Base-by-base conservation (phyloP, 768 basidiomycete species). In the Russula earlei region DNA sequence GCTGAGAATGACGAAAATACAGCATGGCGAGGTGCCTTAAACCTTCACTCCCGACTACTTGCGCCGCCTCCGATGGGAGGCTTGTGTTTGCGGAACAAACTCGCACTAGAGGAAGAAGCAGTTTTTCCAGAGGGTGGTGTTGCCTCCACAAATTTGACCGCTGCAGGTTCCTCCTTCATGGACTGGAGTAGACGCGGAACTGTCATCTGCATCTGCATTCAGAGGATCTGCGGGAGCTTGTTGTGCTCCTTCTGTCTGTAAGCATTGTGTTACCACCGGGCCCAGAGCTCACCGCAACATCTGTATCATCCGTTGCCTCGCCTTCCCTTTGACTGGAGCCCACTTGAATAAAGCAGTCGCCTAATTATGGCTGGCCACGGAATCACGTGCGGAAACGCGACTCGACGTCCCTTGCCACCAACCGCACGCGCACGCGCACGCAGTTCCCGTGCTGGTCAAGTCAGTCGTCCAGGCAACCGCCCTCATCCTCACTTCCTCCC, bases 81-180 rank as follows among this genome's bases (percentile, higher is more conserved):
- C 34, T 56, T 60, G 10, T 55, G 61, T 51, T 60, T 62, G 36
- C 55, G 54, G 52, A 62, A 62, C 20, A 60, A 24, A 37, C 61
- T 60, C 10, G 52, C 54, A 20, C 34, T 44, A 24, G 46, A 49
- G 12, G n/a, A n/a, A n/a, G 54, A 20, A 17, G 20, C 31, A 17
- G 27, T 11, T 29, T 48, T 46, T 34, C 11, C 51, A n/a, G 40
- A 41, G 15, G 50, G 24, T 15, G 25, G 11, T 6, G 33, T 27
- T 9, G 49, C 4, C 42, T 40, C 50, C 38, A 60, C 59, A 11
- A 47, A 8, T 45, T 60, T 62, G 43, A 56, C 54, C 42, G 20
- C 54, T 43, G 11, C 20, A 11, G 31, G 37, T 15, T 56, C 61
- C 54, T 45, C 36, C 42, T 59, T 55, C 37, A 62, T 15, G 10